Evolutionary conservation across 306 rosid genomes (phyloP).

Genomic region (Amphicarpaea edgeworthii): DNA sequence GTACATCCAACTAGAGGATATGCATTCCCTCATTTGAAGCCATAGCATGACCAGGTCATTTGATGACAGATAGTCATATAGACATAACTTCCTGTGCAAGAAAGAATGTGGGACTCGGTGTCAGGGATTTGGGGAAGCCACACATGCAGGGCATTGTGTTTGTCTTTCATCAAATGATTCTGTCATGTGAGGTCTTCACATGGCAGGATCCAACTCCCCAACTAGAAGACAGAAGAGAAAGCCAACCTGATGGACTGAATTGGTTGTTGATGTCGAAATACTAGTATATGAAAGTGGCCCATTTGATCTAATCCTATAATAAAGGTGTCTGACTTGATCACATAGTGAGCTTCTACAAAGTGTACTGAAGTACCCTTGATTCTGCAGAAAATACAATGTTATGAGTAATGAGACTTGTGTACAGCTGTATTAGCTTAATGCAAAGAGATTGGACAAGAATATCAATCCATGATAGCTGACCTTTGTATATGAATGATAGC

Average conservation of each 20-base stretch:
- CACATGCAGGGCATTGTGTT: slow-evolving; percentile 11
- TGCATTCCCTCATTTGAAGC: slow-evolving; percentile 37
- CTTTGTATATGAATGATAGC: slow-evolving; percentile 68
- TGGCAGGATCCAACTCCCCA: slow-evolving; percentile 36
- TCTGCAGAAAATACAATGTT: slow-evolving; percentile 59
- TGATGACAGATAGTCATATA: slow-evolving; percentile 35
- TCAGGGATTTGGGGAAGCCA: slow-evolving; percentile 9
- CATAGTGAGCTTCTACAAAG: slow-evolving; percentile 71
- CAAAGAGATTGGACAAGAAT: slow-evolving; percentile 29
- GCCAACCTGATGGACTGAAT: slow-evolving; percentile 70
- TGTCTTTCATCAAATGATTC: slow-evolving; percentile 37
- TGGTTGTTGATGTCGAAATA: slow-evolving; percentile 60
- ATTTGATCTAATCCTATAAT: slow-evolving; percentile 72
- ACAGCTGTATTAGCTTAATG: slow-evolving; percentile 19
- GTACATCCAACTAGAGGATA: slow-evolving; percentile 28
- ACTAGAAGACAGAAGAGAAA: slow-evolving; percentile 36
- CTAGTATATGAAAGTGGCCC: slow-evolving; percentile 70
- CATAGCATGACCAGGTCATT: slow-evolving; percentile 29
- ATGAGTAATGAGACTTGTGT: slow-evolving; percentile 33
- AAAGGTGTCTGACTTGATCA: slow-evolving; percentile 73
- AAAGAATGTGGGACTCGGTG: slow-evolving; percentile 8
- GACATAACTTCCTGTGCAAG: background rate
- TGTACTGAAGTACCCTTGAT: slow-evolving; percentile 58
- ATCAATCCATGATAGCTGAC: slow-evolving; percentile 54
- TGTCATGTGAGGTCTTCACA: slow-evolving; percentile 21